phyloP scores from a whole-genome alignment of 768 basidiomycete species.

The Calocybe cyanea region DNA sequence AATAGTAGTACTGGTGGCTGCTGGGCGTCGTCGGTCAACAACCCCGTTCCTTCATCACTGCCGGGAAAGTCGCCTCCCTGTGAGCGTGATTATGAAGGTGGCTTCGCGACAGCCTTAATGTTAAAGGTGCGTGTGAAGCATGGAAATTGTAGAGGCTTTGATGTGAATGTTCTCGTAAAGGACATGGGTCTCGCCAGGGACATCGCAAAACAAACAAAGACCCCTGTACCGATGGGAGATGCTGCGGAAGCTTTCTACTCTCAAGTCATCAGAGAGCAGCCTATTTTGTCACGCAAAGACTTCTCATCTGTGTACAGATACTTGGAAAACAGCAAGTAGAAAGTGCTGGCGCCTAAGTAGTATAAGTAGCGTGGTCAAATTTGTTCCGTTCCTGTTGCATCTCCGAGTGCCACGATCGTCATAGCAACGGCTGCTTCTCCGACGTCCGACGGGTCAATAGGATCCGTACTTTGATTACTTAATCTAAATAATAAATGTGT shows the following conservation, averaged over 20 bases:
- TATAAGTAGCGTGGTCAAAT: too few relatives aligned
- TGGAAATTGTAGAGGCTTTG: neutral
- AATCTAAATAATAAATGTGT: slow-evolving; percentile 16
- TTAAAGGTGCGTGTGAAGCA: slow-evolving; percentile 64
- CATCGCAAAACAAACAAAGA: slow-evolving; percentile 46
- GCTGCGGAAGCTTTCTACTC: slow-evolving; percentile 63
- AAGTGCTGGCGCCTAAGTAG: too few relatives aligned
- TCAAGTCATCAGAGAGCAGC: slow-evolving; percentile 45
- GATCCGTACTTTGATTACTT: neutral
- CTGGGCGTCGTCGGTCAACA: slow-evolving; percentile 84
- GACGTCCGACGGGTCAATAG: neutral
- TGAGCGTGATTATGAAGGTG: slow-evolving; percentile 79
- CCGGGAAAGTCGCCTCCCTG: slow-evolving; percentile 75
- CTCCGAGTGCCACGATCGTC: neutral
- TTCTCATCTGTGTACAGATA: slow-evolving; percentile 80
- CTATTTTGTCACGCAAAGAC: slow-evolving; percentile 65
- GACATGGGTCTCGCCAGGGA: slow-evolving; percentile 81
- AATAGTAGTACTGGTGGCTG: slow-evolving; percentile 83
- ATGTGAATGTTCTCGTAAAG: slow-evolving; percentile 31
- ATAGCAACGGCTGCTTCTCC: slow-evolving; percentile 1
- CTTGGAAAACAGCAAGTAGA: too few relatives aligned
- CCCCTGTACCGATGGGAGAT: slow-evolving; percentile 61
- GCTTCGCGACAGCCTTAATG: slow-evolving; percentile 83
- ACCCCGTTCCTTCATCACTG: slow-evolving; percentile 76
- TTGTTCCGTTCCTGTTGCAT: too few relatives aligned